phyloP scores from a whole-genome alignment of 1,284 basidiomycete species.

The Garcileccinum viscosum region DNA sequence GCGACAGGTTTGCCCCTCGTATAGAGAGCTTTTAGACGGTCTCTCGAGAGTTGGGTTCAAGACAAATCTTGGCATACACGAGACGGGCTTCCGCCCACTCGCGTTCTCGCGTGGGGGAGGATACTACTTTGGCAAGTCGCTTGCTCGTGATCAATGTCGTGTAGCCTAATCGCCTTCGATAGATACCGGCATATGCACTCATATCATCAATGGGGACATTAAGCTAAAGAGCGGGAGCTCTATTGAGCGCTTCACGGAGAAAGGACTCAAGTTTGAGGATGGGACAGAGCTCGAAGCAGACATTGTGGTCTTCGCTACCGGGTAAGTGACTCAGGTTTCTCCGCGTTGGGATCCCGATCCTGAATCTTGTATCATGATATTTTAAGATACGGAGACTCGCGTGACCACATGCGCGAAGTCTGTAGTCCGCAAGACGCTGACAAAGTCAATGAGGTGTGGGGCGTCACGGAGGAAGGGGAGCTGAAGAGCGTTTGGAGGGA shows the following conservation, averaged over 20 bases:
- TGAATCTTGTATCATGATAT: neutral
- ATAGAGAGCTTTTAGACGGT: constrained; percentile 44
- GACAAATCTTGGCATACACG: constrained; percentile 47
- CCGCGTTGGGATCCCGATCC: too few relatives aligned
- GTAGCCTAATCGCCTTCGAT: neutral
- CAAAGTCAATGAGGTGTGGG: constrained; percentile 49
- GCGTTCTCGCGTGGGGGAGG: constrained; percentile 44
- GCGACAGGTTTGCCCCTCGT: neutral
- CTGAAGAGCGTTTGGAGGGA: constrained; percentile 45
- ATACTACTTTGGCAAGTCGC: constrained; percentile 46
- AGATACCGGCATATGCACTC: constrained; percentile 46
- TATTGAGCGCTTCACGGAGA: constrained; percentile 43
- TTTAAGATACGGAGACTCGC: constrained; percentile 37
- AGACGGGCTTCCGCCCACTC: constrained; percentile 44
- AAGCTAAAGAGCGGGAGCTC: constrained; percentile 49
- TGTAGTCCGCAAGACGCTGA: constrained; percentile 46
- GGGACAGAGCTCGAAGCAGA: constrained; percentile 51
- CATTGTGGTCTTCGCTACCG: constrained; percentile 54
- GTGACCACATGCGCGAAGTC: constrained; percentile 42
- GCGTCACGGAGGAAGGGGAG: constrained; percentile 52
- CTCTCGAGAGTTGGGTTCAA: constrained; percentile 53
- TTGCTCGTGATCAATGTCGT: neutral
- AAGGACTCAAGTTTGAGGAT: constrained; percentile 47
- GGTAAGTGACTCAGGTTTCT: constrained; percentile 27
- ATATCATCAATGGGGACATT: constrained; percentile 52